phyloP scores from a whole-genome alignment of 306 rosid species.

The Begonia peltatifolia region DNA sequence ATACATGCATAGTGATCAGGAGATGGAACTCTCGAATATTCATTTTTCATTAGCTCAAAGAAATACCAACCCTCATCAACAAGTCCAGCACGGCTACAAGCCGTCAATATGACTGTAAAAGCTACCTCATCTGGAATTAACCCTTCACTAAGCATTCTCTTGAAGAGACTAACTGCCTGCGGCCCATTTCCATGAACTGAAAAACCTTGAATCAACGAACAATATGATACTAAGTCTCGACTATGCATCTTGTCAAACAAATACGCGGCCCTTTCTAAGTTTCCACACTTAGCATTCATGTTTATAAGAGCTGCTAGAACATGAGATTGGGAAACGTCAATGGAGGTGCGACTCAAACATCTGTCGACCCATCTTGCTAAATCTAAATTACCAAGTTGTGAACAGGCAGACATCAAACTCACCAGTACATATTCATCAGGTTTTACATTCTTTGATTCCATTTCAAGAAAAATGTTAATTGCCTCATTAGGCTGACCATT shows the following conservation, averaged over 20 bases:
- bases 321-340: slow-evolving; percentile 33
- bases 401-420: slow-evolving; percentile 67
- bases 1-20: slow-evolving; percentile 67
- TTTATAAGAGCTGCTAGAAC: slow-evolving; percentile 55
- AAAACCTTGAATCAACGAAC: slow-evolving; percentile 63
- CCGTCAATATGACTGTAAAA: slow-evolving; percentile 52
- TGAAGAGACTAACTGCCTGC: slow-evolving; percentile 43
- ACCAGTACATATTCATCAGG: slow-evolving; percentile 57
- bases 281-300: slow-evolving; percentile 81
- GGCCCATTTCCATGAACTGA: slow-evolving; percentile 54
- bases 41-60: slow-evolving; percentile 36
- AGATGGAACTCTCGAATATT: slow-evolving; percentile 33
- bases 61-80: slow-evolving; percentile 57
- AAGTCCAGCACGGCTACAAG: slow-evolving; percentile 61
- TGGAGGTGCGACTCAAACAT: slow-evolving; percentile 22
- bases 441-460: slow-evolving; percentile 35
- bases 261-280: slow-evolving; percentile 44
- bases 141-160: slow-evolving; percentile 56
- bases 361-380: slow-evolving; percentile 51
- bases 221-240: slow-evolving; percentile 40
- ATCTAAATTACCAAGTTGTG: slow-evolving; percentile 44
- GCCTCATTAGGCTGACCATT: slow-evolving; percentile 46
- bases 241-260: slow-evolving; percentile 37
- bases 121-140: slow-evolving; percentile 58
- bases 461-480: slow-evolving; percentile 36